Evolutionary conservation across 441 rosid species (phyloP).

Genomic region (Gossypium schwendimanii): DNA sequence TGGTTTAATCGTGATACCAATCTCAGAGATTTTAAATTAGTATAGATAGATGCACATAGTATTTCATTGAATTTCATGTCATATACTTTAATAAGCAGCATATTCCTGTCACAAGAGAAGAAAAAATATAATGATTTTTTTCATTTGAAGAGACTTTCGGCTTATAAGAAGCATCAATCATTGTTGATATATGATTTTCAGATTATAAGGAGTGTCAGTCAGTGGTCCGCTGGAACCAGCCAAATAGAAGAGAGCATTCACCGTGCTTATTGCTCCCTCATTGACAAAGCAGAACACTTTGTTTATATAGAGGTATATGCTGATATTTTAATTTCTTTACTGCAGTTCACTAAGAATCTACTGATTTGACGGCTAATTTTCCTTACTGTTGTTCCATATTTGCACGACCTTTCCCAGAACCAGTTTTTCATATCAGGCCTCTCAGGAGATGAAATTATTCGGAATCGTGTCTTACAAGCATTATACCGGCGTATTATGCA

Average conservation of each 20-base stretch:
- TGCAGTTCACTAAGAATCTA: conserved; percentile 1
- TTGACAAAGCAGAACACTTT: conserved; percentile 90
- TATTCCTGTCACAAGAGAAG: background rate
- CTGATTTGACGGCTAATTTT: conserved; percentile 11
- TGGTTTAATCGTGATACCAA: no score
- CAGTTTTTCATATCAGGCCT: conserved; percentile 99
- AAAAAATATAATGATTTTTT: background rate
- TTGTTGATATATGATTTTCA: conserved; percentile 27
- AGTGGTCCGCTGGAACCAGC: conserved; percentile 99
- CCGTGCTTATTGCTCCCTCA: conserved; percentile 74
- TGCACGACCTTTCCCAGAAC: conserved; percentile 68
- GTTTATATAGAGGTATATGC: conserved; percentile 83
- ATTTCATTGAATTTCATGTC: background rate
- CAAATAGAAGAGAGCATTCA: conserved; percentile 95
- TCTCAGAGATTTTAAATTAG: no score
- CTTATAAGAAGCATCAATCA: background rate
- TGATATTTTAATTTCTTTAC: conserved; percentile 9
- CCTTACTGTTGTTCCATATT: conserved; percentile 39
- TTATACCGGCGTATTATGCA: conserved; percentile 71
- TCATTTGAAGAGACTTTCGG: background rate
- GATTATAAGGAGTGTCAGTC: conserved; percentile 97
- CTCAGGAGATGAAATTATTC: conserved; percentile 75
- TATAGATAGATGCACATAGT: background rate
- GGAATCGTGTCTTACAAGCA: conserved; percentile 85
- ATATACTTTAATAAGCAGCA: background rate